phyloP scores from a whole-genome alignment of 345 rosid genomes.

The Erucastrum elatum region DNA sequence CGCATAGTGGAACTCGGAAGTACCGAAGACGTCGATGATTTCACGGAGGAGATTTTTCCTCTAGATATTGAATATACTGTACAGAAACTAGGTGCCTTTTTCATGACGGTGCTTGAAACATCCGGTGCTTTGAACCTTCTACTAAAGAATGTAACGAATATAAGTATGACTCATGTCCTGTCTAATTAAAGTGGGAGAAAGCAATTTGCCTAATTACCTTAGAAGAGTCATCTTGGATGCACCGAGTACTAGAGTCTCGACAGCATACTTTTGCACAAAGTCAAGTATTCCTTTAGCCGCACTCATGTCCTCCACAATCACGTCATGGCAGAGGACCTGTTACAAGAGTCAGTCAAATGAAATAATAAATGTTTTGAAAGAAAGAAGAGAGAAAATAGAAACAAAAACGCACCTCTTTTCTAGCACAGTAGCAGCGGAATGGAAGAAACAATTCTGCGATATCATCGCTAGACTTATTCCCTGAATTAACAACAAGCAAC shows the following conservation, averaged over 20 bases:
- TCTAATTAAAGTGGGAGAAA: background rate
- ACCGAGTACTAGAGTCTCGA: slow-evolving; percentile 58
- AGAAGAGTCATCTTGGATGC: slow-evolving; percentile 56
- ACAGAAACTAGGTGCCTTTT: slow-evolving; percentile 68
- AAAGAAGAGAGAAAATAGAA: background rate
- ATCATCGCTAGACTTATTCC: slow-evolving; percentile 40
- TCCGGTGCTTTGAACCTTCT: slow-evolving; percentile 67
- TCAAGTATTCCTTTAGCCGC: slow-evolving; percentile 56
- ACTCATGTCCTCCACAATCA: slow-evolving; percentile 54
- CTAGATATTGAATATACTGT: slow-evolving; percentile 65
- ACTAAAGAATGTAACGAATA: slow-evolving; percentile 9
- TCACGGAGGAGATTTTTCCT: slow-evolving; percentile 62
- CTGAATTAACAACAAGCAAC: slow-evolving; percentile 35
- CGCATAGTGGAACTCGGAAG: slow-evolving; percentile 35
- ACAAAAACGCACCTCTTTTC: slow-evolving; percentile 59
- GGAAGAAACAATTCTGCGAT: slow-evolving; percentile 68
- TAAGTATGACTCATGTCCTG: background rate
- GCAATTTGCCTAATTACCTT: slow-evolving; percentile 48
- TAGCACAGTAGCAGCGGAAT: slow-evolving; percentile 76
- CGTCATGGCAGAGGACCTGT: slow-evolving; percentile 67
- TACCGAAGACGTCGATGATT: slow-evolving; percentile 45
- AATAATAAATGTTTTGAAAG: background rate
- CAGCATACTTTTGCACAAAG: slow-evolving; percentile 36
- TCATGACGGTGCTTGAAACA: slow-evolving; percentile 55
- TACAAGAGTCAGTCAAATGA: background rate